Conservation (phyloP, 2,329 filamentous ascomycete species). For the Eurotiales sp. region DNA sequence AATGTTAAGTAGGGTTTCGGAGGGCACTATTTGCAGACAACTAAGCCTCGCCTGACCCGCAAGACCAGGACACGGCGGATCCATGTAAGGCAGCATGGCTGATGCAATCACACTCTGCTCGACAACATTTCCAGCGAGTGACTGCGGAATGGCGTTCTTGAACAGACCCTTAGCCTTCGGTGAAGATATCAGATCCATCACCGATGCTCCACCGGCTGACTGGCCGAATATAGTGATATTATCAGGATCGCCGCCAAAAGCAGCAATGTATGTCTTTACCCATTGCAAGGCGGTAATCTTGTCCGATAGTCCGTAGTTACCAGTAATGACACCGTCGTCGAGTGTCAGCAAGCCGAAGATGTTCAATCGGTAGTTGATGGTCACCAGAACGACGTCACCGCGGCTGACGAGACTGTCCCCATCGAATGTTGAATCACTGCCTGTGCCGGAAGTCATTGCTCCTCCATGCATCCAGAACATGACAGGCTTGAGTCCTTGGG, state of each 20-base stretch:
- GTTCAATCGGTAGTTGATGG: conserved; percentile 44
- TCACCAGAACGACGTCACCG: conserved; percentile 46
- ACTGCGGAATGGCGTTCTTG: conserved; percentile 11
- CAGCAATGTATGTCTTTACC: conserved; percentile 37
- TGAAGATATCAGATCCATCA: conserved; percentile 10
- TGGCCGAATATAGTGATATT: conserved; percentile 51
- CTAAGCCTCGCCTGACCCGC: too few relatives aligned
- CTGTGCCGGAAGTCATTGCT: conserved; percentile 38
- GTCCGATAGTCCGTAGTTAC: conserved; percentile 39
- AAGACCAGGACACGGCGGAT: conserved; percentile 3
- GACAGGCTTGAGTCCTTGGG: conserved; percentile 27
- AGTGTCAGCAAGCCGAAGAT: conserved; percentile 50
- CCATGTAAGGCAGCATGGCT: conserved; percentile 4
- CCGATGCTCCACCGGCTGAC: conserved; percentile 44
- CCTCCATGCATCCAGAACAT: conserved; percentile 49
- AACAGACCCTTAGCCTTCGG: conserved; percentile 13
- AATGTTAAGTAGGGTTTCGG: conserved; percentile 12
- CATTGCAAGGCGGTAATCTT: conserved; percentile 35
- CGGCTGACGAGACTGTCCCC: conserved; percentile 38
- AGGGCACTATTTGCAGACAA: conserved; percentile 6
- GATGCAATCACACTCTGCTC: conserved; percentile 2
- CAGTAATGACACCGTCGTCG: conserved; percentile 30
- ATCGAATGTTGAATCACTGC: conserved; percentile 27
- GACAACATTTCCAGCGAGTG: conserved; percentile 5
- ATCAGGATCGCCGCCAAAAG: conserved; percentile 39